Evolutionary conservation across 2,329 filamentous ascomycete species (phyloP), one percentile per base, ranked within the genome.

Genomic region (Aspergillus spinulosporus): DNA sequence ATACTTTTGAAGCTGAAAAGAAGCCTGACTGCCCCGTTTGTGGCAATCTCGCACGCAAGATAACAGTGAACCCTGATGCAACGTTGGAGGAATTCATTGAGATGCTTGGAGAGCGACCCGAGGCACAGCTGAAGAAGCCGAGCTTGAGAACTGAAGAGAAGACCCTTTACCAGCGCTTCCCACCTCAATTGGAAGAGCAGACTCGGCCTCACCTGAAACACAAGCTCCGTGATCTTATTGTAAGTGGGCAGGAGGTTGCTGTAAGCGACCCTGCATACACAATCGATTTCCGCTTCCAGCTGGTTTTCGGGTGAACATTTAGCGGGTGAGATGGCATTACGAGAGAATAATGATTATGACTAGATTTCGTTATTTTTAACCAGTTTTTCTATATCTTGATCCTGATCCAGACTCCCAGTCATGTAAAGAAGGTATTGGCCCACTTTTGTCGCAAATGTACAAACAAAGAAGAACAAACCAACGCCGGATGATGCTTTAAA

Each of bases 21-120:
- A 97, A 97, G 74, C 83, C 88, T n/a, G 94, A 97, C 74, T 99
- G 94, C 63, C 92, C 94, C 2, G 94, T 97, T 5, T 99, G 94
- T 69, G 92, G 93, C 14, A 89, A 90, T 52, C 76, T 90, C 56
- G 86, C 94, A 3, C 88, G 90, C 51, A 87, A 88, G 28, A 80
- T 97, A 11, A 76, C 83, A 2, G 84, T 95, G 26, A 83, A 92
- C 66, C 83, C 88, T 0, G 82, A 84, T 42, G 80, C 80, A 68
- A 96, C 90, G 0, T 79, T 99, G 36, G 83, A 88, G 63, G 90
- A 95, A 32, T 89, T 97, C 56, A 84, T 97, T 28, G 92, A 96
- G 48, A 88, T 86, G 36, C 80, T 99, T 43, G 89, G 90, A 2
- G 84, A 89, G 66, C 84, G 89, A 63, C 90, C 94, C 2, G 93